Evolutionary conservation across 1,284 basidiomycete species (phyloP), one percentile per base, ranked within the genome.

Genomic region (Veloboletus limbatus): DNA sequence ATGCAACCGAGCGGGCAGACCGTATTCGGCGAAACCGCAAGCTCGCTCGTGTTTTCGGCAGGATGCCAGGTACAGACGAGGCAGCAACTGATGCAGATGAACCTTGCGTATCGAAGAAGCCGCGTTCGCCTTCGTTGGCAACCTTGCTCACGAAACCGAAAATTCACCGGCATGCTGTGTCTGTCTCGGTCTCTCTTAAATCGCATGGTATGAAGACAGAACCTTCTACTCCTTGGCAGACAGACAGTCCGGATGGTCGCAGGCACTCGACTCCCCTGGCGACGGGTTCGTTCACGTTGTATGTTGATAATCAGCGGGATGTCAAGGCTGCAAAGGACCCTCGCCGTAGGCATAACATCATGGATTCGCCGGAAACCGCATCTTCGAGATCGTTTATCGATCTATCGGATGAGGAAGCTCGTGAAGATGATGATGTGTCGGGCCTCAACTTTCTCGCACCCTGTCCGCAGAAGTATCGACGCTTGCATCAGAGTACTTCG

Each of bases 1-100:
- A 74, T 48, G 69, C 82, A 9, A 73, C 77, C 18, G 82, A 88
- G 54, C 83, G 88, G 18, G 78, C 84, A 0, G 82, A 87, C 32
- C 79, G 87, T 42, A 70, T 92, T 20, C 74, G 81, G 41, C 82
- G 84, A 53, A 79, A 82, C 25, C 79, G 82, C 56, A 93, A 93
- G 66, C 75, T 93, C 32, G 78, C 87, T 21, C 82, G 85, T 55
- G 67, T 92, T 16, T 82, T 93, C 40, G 91, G 91, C 21, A 75
- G 80, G 62, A 76, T 73, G 1, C 83, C 82, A 1, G 75, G 70
- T 24, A 62, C 62, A 16, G 67, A 70, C 27, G 62, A 59, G 5
- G 54, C 69, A 21, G 52, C 59, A 3, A 53, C 65, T 10, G 69
- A 72, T 8, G n/a, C 43, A 16, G 55, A 59, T 27, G 63, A 55